phyloP scores from a whole-genome alignment of 768 basidiomycete genomes.

The Coprinopsis sp. region DNA sequence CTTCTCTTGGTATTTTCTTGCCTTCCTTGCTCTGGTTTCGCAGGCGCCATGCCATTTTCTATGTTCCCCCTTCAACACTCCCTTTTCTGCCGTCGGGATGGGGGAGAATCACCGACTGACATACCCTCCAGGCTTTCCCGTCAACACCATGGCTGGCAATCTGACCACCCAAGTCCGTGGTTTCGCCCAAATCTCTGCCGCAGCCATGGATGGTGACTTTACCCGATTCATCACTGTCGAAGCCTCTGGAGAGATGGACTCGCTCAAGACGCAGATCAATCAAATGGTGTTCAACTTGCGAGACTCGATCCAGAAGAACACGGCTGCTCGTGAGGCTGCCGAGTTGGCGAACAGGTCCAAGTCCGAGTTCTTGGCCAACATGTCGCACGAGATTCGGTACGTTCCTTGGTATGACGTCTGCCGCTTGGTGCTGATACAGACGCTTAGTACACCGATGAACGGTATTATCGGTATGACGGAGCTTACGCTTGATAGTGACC shows the following conservation, averaged over 20 bases:
- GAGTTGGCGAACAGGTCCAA: conserved; percentile 97
- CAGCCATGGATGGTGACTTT: conserved; percentile 98
- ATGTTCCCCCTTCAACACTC: too few species aligned
- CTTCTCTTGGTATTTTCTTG: conserved; percentile 32
- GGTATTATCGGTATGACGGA: conserved; percentile 99
- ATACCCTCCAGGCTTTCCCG: conserved; percentile 65
- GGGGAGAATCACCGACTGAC: too few species aligned
- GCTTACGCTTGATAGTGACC: conserved; percentile 91
- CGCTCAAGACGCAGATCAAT: conserved; percentile 97
- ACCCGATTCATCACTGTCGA: conserved; percentile 99
- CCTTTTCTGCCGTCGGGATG: too few species aligned
- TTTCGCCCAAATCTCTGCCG: conserved; percentile 97
- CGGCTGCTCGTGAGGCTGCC: conserved; percentile 92
- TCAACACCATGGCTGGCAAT: conserved; percentile 97
- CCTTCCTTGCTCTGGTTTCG: background rate
- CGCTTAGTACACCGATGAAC: conserved; percentile 94
- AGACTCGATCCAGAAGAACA: conserved; percentile 98
- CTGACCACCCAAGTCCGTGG: conserved; percentile 98
- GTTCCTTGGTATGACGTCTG: conserved; percentile 21
- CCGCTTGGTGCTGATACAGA: background rate
- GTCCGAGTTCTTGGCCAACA: conserved; percentile 98
- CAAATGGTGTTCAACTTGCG: conserved; percentile 98
- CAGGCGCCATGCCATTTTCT: background rate
- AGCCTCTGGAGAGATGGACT: conserved; percentile 98
- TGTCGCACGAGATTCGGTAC: conserved; percentile 94